A percentile compares a stretch with the other conserved stretches of the same genome.
phyloP scores from a whole-genome alignment of 257 asterid genomes.

The Cynanchum wilfordii region DNA sequence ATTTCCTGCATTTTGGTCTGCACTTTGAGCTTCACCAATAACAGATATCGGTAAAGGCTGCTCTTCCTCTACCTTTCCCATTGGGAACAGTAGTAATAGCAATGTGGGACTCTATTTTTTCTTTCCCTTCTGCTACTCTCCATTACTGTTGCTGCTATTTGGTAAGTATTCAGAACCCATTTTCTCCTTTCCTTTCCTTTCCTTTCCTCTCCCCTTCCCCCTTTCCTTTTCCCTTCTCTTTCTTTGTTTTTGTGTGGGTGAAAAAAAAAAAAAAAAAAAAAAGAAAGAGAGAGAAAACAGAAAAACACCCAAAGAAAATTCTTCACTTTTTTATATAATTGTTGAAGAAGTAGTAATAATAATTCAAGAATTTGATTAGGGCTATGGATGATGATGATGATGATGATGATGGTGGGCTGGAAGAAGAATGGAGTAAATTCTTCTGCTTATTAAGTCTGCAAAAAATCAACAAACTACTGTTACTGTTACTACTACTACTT shows the following conservation, averaged over 20 bases:
- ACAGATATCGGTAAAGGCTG: conserved; percentile 36
- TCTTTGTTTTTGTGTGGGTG: conserved; percentile 8
- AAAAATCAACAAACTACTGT: conserved; percentile 26
- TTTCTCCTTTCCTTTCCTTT: conserved; percentile 19
- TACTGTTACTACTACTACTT: conserved; percentile 31
- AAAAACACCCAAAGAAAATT: conserved; percentile 14
- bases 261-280: conserved; percentile 21
- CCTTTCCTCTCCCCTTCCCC: conserved; percentile 9
- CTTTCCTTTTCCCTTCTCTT: conserved; percentile 12
- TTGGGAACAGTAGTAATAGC: conserved; percentile 36
- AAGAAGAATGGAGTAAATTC: conserved; percentile 38
- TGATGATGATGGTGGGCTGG: conserved; percentile 21
- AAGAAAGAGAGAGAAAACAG: neutral
- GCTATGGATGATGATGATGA: conserved; percentile 24
- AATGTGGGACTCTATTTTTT: conserved; percentile 43
- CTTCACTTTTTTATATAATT: neutral
- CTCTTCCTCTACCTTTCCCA: conserved; percentile 80
- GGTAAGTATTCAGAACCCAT: conserved; percentile 31
- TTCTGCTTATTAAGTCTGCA: conserved; percentile 37
- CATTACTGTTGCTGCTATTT: conserved; percentile 37
- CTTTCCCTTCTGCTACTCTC: conserved; percentile 27
- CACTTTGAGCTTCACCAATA: conserved; percentile 42
- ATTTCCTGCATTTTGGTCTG: conserved; percentile 32
- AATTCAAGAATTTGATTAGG: conserved; percentile 38
- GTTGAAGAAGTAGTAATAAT: conserved; percentile 38